Evolutionary conservation across 768 basidiomycete genomes (phyloP), one percentile per base, ranked within the genome.

Genomic region (Pisolithus marmoratus): DNA sequence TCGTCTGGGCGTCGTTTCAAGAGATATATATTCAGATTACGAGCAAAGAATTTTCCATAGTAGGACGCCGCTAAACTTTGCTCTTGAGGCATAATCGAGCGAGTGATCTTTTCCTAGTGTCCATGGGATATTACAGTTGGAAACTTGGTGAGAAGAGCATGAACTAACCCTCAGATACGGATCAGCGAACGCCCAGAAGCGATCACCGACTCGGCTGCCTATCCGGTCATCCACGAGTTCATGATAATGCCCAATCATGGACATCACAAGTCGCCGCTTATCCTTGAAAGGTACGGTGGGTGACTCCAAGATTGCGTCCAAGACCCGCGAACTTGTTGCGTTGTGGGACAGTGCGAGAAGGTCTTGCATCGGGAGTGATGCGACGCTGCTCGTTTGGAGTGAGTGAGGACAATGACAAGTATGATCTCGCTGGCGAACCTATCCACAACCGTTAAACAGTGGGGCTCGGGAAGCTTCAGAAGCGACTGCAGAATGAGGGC

Each of bases 101-200:
- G 81, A 2, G 87, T 94, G 49, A 99, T 90, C 68, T 94, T 95
- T 71, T 96, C 94, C 91, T 95, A 57, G 14, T 38, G 27, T 40
- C 14, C 29, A 20, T 26, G 19, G 20, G 31, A 20, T 12, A 5
- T 49, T 29, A 29, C 55, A 36, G 8, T 53, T 48, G 41, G 26
- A 36, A 12, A 40, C 51, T 55, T 11, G 31, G 50, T 40, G 9
- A 23, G 17, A 14, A 26, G 31, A 52, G 20, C 34, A 15, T 43
- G 26, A n/a, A 46, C 54, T 22, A 54, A 94, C 93, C 74, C 88
- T 94, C 57, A 96, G 78, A 69, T 89, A 97, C 1, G 90, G 85
- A 70, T 99, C 96, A n/a, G 89, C 85, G 55, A 80, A 83, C 1
- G 78, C 82, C 92, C 93, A 98, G 58, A 87, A 90, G n/a, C 87